A percentile compares a stretch with the other conserved stretches of the same genome.
These are phyloP conservation scores for Nyssa sinensis DNA, from an alignment of 148 eudicot species.

Conservation along the genomic window DNA sequence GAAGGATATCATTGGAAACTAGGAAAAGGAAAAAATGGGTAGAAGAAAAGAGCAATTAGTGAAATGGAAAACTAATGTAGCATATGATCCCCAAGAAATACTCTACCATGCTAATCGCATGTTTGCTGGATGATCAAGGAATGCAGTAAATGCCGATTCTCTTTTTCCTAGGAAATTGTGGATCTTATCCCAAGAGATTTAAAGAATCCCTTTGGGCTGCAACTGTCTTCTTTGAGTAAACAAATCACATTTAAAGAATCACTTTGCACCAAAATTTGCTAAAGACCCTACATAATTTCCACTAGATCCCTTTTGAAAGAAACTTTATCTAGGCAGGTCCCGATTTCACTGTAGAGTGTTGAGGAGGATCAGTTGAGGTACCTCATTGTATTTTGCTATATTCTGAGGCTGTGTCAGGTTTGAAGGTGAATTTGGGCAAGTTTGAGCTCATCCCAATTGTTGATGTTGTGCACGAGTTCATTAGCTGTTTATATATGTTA, in stretches of 20 bases:
- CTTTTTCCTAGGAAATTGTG: background rate
- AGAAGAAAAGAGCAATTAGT: constrained; percentile 2
- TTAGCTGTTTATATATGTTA: too few relatives aligned
- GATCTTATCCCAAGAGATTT: too few relatives aligned
- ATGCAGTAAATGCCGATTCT: background rate
- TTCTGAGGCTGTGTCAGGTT: too few relatives aligned
- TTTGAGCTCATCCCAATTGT: too few relatives aligned
- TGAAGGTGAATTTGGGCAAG: too few relatives aligned
- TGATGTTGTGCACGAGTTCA: too few relatives aligned
- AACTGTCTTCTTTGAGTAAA: too few relatives aligned
- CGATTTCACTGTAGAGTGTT: too few relatives aligned
- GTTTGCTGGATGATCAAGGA: background rate
- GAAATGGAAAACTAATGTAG: background rate
- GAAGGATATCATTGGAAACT: background rate
- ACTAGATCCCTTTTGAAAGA: background rate
- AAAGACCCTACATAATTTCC: too few relatives aligned
- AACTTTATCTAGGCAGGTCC: background rate
- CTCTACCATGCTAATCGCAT: background rate
- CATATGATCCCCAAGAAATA: background rate
- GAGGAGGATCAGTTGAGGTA: too few relatives aligned
- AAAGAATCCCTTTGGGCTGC: background rate
- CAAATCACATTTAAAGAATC: background rate
- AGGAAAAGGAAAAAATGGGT: background rate
- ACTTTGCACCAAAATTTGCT: background rate
- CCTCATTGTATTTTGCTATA: too few relatives aligned